Conservation (phyloP, 192 early-diverging fungal species). For the Podila epicladia region DNA sequence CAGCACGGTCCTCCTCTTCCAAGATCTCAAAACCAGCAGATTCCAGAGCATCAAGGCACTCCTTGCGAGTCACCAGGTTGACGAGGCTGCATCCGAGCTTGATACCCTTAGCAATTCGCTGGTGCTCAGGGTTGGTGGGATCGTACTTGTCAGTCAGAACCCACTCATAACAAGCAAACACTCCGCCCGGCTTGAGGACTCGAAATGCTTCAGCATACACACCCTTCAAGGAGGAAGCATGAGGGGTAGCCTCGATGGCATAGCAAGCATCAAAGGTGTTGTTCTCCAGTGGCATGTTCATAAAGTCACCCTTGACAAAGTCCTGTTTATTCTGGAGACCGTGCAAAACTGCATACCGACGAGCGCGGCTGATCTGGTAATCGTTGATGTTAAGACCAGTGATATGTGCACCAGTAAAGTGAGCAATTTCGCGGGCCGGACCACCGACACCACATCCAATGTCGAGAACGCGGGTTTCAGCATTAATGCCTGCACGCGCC, state of each 20-base stretch:
- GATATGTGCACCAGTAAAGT: slow-evolving; percentile 78
- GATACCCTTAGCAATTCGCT: slow-evolving; percentile 79
- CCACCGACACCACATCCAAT: slow-evolving; percentile 95
- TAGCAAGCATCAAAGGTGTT: slow-evolving; percentile 86
- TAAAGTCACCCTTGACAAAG: slow-evolving; percentile 74
- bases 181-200: slow-evolving; percentile 88
- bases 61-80: slow-evolving; percentile 16
- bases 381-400: slow-evolving; percentile 94
- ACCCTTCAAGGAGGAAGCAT: slow-evolving; percentile 81
- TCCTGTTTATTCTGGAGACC: slow-evolving; percentile 67
- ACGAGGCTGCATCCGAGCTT: slow-evolving; percentile 60
- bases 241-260: slow-evolving; percentile 90
- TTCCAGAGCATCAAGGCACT: slow-evolving; percentile 72
- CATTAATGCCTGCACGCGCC: slow-evolving; percentile 67
- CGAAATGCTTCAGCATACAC: slow-evolving; percentile 89
- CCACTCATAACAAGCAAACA: slow-evolving; percentile 94
- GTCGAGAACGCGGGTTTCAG: slow-evolving; percentile 78
- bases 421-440: slow-evolving; percentile 86
- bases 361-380: slow-evolving; percentile 88
- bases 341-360: slow-evolving; percentile 75
- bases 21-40: slow-evolving; percentile 84
- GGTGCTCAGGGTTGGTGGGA: slow-evolving; percentile 73
- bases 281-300: slow-evolving; percentile 81
- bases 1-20: slow-evolving; percentile 67
- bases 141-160: slow-evolving; percentile 87